phyloP scores from a whole-genome alignment of 78 protist species.

The Emiliania huxleyi region DNA sequence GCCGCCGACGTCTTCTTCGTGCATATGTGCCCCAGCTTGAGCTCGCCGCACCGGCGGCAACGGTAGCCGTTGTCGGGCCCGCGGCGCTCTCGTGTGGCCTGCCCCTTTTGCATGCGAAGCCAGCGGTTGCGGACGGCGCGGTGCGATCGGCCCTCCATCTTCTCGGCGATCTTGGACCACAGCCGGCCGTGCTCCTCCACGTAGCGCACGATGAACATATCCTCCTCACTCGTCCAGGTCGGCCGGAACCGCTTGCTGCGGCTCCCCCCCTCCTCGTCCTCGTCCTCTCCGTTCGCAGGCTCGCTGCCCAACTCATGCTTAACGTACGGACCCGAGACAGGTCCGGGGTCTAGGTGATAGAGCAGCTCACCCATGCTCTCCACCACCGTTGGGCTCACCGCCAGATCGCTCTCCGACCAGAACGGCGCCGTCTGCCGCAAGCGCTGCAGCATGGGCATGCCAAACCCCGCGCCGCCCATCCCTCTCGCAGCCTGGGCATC shows the following conservation, averaged over 20 bases:
- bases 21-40: background rate
- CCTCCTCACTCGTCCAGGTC: background rate
- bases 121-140: background rate
- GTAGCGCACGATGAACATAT: background rate
- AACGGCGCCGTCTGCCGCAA: no score
- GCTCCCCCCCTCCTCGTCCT: background rate
- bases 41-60: slow-evolving; percentile 3
- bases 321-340: background rate
- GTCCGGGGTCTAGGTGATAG: background rate
- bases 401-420: no score
- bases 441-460: no score
- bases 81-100: background rate
- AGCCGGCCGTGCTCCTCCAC: background rate
- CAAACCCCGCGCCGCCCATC: no score
- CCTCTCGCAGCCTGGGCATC: no score
- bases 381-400: no score
- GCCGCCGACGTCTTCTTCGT: no score
- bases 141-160: background rate
- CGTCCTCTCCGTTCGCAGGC: background rate
- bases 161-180: background rate
- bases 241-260: background rate
- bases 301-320: no score
- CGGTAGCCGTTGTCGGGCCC: background rate
- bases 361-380: no score
- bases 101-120: background rate